A percentile compares a stretch with the other conserved stretches of the same genome.
Conservation (phyloP, 2,329 filamentous ascomycete species). For the Penicillium sp. region DNA sequence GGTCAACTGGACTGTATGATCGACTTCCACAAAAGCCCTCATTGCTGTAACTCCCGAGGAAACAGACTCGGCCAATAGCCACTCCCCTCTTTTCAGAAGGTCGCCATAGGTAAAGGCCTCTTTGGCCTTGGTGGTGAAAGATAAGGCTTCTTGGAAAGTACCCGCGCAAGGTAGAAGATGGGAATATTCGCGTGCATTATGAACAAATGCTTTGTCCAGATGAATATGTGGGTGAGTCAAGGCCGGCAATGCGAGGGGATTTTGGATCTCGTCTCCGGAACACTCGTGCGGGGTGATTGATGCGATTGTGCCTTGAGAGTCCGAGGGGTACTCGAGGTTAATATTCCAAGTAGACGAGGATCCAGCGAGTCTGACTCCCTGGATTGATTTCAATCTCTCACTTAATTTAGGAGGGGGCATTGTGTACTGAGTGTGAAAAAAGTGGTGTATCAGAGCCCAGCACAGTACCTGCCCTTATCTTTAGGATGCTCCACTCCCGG, state of each 20-base stretch:
- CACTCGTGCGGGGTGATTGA: conserved; percentile 27
- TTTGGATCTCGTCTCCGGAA: conserved; percentile 1
- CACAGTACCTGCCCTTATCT: too few relatives aligned
- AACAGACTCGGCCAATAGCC: conserved; percentile 65
- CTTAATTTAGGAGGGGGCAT: conserved; percentile 12
- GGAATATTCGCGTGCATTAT: conserved; percentile 48
- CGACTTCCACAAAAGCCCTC: conserved; percentile 70
- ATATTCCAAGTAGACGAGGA: conserved; percentile 36
- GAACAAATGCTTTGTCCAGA: conserved; percentile 56
- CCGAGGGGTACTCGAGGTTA: conserved; percentile 14
- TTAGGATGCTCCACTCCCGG: not conserved
- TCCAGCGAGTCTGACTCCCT: conserved; percentile 32
- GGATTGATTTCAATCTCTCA: conserved; percentile 17
- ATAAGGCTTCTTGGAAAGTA: conserved; percentile 65
- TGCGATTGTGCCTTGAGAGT: conserved; percentile 23
- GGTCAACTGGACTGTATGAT: conserved; percentile 58
- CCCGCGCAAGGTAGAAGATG: conserved; percentile 60
- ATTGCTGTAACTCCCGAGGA: conserved; percentile 65
- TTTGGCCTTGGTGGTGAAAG: conserved; percentile 61
- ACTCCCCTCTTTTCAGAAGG: conserved; percentile 63
- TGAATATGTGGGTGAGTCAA: conserved; percentile 74
- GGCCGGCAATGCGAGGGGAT: conserved; percentile 48
- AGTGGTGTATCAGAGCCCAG: not conserved
- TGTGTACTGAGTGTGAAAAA: not conserved
- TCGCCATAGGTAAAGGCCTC: conserved; percentile 61